phyloP scores from a whole-genome alignment of 2,329 filamentous ascomycete species.

The Penicillium sp. region DNA sequence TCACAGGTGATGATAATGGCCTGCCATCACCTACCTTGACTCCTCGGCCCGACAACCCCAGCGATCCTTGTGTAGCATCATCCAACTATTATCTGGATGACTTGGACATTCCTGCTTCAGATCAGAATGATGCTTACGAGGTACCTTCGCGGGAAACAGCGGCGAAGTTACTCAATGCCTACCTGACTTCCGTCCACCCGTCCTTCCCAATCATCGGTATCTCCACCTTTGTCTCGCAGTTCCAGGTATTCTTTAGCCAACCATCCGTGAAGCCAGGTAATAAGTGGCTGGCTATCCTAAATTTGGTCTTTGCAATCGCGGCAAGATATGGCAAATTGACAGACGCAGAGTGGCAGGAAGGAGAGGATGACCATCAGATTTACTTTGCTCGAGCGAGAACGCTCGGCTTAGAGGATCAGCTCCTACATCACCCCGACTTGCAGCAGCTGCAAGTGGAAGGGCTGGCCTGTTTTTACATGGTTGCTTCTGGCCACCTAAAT shows the following conservation, averaged over 20 bases:
- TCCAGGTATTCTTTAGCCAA: slow-evolving; percentile 39
- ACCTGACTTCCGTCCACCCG: slow-evolving; percentile 43
- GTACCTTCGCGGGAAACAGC: slow-evolving; percentile 40
- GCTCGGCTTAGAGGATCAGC: slow-evolving; percentile 39
- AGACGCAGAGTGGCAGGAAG: slow-evolving; percentile 36
- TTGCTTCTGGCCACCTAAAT: slow-evolving; percentile 44
- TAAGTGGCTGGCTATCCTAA: slow-evolving; percentile 46
- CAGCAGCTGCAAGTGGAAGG: slow-evolving; percentile 46
- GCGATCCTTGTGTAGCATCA: slow-evolving; percentile 28
- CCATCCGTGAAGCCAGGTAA: slow-evolving; percentile 36
- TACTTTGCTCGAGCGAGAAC: slow-evolving; percentile 44
- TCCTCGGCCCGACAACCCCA: slow-evolving; percentile 21
- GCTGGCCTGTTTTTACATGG: slow-evolving; percentile 43
- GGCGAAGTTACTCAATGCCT: slow-evolving; percentile 41
- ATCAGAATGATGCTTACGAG: slow-evolving; percentile 36
- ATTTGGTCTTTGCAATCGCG: slow-evolving; percentile 46
- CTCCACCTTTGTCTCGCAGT: slow-evolving; percentile 43
- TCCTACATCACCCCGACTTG: slow-evolving; percentile 43
- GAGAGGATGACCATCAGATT: slow-evolving; percentile 38
- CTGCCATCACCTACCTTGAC: slow-evolving; percentile 30
- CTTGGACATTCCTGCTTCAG: slow-evolving; percentile 35
- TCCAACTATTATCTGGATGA: slow-evolving; percentile 44
- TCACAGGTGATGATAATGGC: slow-evolving; percentile 20
- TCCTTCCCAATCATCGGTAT: slow-evolving; percentile 46
- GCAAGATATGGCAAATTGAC: slow-evolving; percentile 41